Percentiles rank a stretch among this genome's conserved stretches.
phyloP scores from a whole-genome alignment of 2,329 filamentous ascomycete species.

The Metarhizium robertsii region DNA sequence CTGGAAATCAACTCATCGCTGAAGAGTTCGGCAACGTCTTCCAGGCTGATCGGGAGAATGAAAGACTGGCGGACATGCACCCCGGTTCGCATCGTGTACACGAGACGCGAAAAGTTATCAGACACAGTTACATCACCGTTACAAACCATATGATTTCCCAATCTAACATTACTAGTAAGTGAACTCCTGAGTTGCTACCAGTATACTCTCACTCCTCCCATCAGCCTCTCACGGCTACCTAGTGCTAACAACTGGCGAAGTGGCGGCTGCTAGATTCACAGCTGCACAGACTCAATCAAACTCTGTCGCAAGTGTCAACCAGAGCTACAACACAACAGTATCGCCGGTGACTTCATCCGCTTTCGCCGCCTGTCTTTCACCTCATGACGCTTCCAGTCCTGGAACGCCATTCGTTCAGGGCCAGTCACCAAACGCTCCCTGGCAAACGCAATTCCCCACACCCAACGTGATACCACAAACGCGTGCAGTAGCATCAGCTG shows the following conservation, averaged over 20 bases:
- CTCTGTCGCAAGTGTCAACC: neutral
- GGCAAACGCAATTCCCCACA: neutral
- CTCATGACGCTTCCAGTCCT: neutral
- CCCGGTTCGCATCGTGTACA: neutral
- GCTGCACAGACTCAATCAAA: neutral
- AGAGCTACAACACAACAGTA: too few relatives aligned
- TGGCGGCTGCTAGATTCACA: neutral
- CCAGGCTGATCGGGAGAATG: too few relatives aligned
- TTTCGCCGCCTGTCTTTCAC: too few relatives aligned
- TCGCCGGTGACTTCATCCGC: too few relatives aligned
- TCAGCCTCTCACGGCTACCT: neutral
- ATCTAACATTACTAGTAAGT: neutral
- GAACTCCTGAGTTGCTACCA: neutral
- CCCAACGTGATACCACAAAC: too few relatives aligned
- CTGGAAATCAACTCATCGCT: too few relatives aligned
- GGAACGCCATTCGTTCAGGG: neutral
- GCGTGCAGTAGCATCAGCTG: too few relatives aligned
- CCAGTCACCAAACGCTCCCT: neutral
- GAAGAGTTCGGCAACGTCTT: too few relatives aligned
- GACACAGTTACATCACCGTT: neutral
- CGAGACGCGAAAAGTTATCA: neutral
- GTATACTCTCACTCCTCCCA: neutral
- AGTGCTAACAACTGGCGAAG: neutral
- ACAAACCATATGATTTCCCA: neutral
- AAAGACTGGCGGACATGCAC: too few relatives aligned